These are phyloP conservation scores for Auxenochlorella pyrenoidosa DNA, from an alignment of 139 green algal genomes.

Conservation along the genomic window DNA sequence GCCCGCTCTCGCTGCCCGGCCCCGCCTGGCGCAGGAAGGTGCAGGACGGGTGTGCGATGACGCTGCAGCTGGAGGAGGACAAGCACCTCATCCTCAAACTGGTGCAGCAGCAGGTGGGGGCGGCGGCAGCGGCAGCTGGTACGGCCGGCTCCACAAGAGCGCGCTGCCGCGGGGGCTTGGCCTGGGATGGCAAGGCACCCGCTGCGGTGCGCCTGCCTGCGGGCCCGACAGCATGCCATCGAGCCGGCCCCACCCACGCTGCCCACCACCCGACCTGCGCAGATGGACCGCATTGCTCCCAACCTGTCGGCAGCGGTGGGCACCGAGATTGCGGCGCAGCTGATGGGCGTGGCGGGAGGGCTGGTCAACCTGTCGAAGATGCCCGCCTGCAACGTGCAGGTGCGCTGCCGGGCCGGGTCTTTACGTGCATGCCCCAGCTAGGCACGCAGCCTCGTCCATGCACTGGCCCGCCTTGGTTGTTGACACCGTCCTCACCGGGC, in stretches of 20 bases:
- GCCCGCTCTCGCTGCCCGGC: background rate
- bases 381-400: slow-evolving; percentile 95
- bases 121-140: background rate
- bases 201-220: no score
- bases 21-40: slow-evolving; percentile 34
- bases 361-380: slow-evolving; percentile 88
- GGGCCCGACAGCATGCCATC: no score
- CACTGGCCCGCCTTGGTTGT: no score
- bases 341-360: slow-evolving; percentile 95
- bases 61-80: slow-evolving; percentile 87
- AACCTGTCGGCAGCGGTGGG: slow-evolving; percentile 93
- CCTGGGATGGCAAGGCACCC: no score
- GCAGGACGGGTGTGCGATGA: slow-evolving; percentile 80
- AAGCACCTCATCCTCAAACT: slow-evolving; percentile 85
- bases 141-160: no score
- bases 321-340: slow-evolving; percentile 88
- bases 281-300: slow-evolving; percentile 93
- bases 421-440: no score
- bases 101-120: slow-evolving; percentile 70
- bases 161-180: no score
- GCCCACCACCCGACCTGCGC: no score
- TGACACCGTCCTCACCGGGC: no score
- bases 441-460: background rate
- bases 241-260: no score
- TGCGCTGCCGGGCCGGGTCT: slow-evolving; percentile 35